phyloP scores from a whole-genome alignment of 73 alveolate species.

The Breviolum minutum region DNA sequence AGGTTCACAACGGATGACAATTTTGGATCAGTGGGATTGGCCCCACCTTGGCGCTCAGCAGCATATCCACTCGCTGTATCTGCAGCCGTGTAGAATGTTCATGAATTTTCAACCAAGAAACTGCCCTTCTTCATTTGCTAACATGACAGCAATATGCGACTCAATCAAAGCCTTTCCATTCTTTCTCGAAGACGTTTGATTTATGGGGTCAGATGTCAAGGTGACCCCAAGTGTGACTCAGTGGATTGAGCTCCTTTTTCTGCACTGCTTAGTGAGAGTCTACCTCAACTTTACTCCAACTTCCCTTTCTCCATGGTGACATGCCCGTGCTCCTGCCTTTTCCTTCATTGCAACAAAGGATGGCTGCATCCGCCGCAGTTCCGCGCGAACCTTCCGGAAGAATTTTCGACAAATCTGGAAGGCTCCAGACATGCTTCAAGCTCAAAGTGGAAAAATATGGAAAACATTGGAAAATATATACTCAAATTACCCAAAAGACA shows the following conservation, averaged over 20 bases:
- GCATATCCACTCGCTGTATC: constrained; percentile 71
- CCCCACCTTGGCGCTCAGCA: constrained; percentile 54
- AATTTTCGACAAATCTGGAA: not conserved
- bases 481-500: not conserved
- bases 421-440: not conserved
- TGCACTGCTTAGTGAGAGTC: no score
- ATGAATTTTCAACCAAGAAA: no score
- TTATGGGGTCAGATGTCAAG: not conserved
- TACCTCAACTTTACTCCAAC: no score
- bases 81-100: not conserved
- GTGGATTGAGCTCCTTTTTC: not conserved
- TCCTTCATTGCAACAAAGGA: constrained; percentile 53
- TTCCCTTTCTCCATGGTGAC: not conserved
- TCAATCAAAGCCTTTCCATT: no score
- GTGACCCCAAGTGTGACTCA: not conserved
- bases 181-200: no score
- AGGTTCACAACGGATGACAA: no score
- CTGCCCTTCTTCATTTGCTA: no score
- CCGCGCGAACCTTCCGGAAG: constrained; percentile 59
- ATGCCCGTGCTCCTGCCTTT: constrained; percentile 3
- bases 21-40: not conserved
- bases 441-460: not conserved
- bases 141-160: no score
- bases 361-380: constrained; percentile 85
- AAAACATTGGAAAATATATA: no score